phyloP scores from a whole-genome alignment of 2,329 filamentous ascomycete genomes.

The Alternaria arborescens region DNA sequence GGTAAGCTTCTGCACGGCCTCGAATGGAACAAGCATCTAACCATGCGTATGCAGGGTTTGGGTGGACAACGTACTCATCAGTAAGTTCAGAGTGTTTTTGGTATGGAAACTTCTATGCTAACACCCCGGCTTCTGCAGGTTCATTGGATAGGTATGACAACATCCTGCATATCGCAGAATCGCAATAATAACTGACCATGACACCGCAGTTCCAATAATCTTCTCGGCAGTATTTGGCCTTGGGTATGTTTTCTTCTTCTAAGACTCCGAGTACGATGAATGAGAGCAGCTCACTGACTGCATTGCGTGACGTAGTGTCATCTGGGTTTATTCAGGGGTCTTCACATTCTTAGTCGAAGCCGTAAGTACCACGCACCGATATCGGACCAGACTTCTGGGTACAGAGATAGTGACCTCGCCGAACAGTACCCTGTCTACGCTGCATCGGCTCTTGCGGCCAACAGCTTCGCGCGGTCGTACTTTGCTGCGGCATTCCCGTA shows the following conservation, averaged over 20 bases:
- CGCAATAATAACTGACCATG: constrained; percentile 45
- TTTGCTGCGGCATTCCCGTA: constrained; percentile 59
- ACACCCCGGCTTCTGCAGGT: constrained; percentile 51
- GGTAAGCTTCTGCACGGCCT: constrained; percentile 58
- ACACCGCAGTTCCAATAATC: constrained; percentile 58
- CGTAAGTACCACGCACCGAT: constrained; percentile 47
- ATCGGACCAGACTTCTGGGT: constrained; percentile 31
- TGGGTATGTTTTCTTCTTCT: constrained; percentile 47
- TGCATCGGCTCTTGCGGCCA: constrained; percentile 60
- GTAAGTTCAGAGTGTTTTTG: constrained; percentile 74
- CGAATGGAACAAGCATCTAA: constrained; percentile 41
- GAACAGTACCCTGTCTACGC: constrained; percentile 59
- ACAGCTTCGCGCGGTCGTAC: constrained; percentile 58
- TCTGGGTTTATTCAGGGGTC: constrained; percentile 82
- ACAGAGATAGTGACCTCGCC: constrained; percentile 33
- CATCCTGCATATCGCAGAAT: constrained; percentile 29
- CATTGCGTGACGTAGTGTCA: constrained; percentile 61
- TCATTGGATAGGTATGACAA: constrained; percentile 59
- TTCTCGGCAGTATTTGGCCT: constrained; percentile 59
- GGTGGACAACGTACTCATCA: constrained; percentile 78
- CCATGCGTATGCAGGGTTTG: constrained; percentile 65
- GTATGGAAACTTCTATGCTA: constrained; percentile 44
- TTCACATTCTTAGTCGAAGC: constrained; percentile 85
- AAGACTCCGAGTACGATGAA: constrained; percentile 23
- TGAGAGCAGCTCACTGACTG: constrained; percentile 42